Conservation (phyloP, 192 early-diverging fungal genomes). For the Mortierella antarctica region DNA sequence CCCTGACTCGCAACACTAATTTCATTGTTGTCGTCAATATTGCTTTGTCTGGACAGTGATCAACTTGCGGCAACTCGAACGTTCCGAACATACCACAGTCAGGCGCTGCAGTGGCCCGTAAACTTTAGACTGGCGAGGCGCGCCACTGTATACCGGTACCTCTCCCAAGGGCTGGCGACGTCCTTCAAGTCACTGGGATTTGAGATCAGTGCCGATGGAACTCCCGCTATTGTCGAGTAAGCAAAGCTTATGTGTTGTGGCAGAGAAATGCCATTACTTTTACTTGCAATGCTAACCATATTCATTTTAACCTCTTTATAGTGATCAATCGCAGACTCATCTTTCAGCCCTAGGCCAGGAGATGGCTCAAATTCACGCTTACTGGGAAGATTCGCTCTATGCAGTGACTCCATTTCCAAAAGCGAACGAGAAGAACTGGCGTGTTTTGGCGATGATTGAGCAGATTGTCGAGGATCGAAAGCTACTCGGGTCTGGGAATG, state of each 20-base stretch:
- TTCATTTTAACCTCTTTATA: conserved; percentile 5
- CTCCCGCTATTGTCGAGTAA: conserved; percentile 16
- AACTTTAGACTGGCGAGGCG: conserved; percentile 38
- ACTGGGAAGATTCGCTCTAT: conserved; percentile 71
- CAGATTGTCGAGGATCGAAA: conserved; percentile 69
- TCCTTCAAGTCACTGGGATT: conserved; percentile 3
- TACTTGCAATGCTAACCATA: neutral
- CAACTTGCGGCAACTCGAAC: conserved; percentile 33
- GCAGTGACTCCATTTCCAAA: conserved; percentile 66
- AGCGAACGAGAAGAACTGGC: conserved; percentile 67
- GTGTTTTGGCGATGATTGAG: conserved; percentile 72
- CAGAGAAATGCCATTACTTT: neutral
- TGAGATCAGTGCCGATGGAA: conserved; percentile 6
- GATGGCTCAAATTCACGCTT: conserved; percentile 61
- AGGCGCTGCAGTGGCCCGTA: conserved; percentile 19
- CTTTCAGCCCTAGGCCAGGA: conserved; percentile 56
- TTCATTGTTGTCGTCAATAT: neutral
- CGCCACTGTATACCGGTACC: conserved; percentile 24
- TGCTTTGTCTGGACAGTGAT: conserved; percentile 3
- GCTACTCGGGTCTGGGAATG: conserved; percentile 60
- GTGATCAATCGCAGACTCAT: conserved; percentile 29
- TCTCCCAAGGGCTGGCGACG: conserved; percentile 13
- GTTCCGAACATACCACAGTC: conserved; percentile 39
- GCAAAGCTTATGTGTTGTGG: neutral
- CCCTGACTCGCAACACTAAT: neutral